Conservation (phyloP, 345 rosid species). For the Linum trigynum region DNA sequence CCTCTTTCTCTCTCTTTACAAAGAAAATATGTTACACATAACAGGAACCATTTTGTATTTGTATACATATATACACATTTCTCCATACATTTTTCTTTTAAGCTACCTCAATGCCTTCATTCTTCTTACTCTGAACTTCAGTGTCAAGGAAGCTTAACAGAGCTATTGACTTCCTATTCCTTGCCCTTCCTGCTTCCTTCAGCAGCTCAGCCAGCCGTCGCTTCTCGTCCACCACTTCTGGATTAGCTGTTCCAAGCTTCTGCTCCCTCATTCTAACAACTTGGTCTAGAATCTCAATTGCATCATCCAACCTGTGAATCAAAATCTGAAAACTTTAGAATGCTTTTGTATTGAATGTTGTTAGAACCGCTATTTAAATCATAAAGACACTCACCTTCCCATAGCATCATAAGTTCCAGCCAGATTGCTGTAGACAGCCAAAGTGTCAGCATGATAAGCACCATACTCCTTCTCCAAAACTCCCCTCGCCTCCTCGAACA, state of each 20-base stretch:
- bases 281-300: conserved; percentile 73
- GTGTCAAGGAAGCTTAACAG: conserved; percentile 60
- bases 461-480: conserved; percentile 80
- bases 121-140: conserved; percentile 5
- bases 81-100: too few species aligned
- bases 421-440: conserved; percentile 84
- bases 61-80: background rate
- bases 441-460: conserved; percentile 85
- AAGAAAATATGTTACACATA: too few species aligned
- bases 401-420: conserved; percentile 98
- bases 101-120: background rate
- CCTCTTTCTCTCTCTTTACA: background rate
- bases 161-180: conserved; percentile 63
- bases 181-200: conserved; percentile 79
- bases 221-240: conserved; percentile 79
- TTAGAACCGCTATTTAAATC: background rate
- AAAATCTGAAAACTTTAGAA: background rate
- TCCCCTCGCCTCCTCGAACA: conserved; percentile 80
- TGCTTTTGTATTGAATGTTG: background rate
- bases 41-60: background rate
- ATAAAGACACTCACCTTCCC: conserved; percentile 56
- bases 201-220: conserved; percentile 58
- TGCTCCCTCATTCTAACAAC: conserved; percentile 89
- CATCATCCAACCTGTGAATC: conserved; percentile 62
- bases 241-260: conserved; percentile 94